Evolutionary conservation across 2,329 filamentous ascomycete genomes (phyloP).

Genomic region (Claviceps sp.): DNA sequence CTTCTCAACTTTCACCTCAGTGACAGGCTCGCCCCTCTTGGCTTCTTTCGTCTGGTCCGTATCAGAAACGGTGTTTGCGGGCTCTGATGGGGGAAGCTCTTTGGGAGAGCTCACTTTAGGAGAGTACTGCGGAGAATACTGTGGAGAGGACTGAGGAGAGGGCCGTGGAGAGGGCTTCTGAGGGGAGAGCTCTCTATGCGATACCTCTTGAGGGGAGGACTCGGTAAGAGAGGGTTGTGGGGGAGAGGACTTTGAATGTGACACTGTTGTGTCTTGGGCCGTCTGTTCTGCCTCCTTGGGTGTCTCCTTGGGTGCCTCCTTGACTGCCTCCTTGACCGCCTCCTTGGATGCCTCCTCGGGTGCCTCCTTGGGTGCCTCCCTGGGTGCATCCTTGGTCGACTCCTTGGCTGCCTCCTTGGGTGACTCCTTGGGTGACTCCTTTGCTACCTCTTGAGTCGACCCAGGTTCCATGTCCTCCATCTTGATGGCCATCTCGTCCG

Average conservation of each 20-base stretch:
- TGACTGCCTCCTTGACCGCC: slow-evolving; percentile 19
- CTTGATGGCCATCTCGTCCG: slow-evolving; percentile 23
- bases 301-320: slow-evolving; percentile 6
- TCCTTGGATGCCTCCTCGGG: slow-evolving; percentile 2
- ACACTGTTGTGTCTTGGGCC: slow-evolving; percentile 11
- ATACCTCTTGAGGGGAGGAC: too few relatives aligned
- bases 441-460: slow-evolving; percentile 19
- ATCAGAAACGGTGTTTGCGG: slow-evolving; percentile 5
- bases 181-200: too few relatives aligned
- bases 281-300: slow-evolving; percentile 14
- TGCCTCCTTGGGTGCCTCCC: slow-evolving; percentile 7
- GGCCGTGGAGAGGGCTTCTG: too few relatives aligned
- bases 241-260: too few relatives aligned
- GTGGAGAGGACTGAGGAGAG: too few relatives aligned
- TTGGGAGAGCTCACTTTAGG: too few relatives aligned
- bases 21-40: slow-evolving; percentile 9
- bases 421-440: slow-evolving; percentile 6
- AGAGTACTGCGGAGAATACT: too few relatives aligned
- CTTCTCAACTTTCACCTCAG: slow-evolving; percentile 12
- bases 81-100: slow-evolving; percentile 3
- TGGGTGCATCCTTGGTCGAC: not conserved
- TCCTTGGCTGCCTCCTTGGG: too few relatives aligned
- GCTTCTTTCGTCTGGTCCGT: slow-evolving; percentile 7
- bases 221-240: too few relatives aligned
- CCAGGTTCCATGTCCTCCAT: slow-evolving; percentile 25